A percentile compares a stretch with the other conserved stretches of the same genome.
These are phyloP conservation scores for Phyllosticta citriasiana DNA, from an alignment of 2,329 filamentous ascomycete species.

Conservation along the genomic window DNA sequence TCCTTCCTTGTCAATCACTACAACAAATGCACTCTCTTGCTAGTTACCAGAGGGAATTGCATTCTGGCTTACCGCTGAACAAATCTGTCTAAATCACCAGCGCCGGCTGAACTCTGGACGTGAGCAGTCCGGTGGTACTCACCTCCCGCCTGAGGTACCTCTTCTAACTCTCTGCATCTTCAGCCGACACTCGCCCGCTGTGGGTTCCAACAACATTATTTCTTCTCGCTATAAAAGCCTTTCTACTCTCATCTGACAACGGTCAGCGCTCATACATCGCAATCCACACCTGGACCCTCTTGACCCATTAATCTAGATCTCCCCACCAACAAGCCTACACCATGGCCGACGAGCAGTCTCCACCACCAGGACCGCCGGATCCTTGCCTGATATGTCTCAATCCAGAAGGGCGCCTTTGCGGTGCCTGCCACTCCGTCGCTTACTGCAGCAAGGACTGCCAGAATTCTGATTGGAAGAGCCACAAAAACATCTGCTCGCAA, in stretches of 20 bases:
- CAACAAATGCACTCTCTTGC: too few relatives aligned
- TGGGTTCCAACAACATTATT: too few relatives aligned
- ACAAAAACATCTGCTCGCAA: not conserved
- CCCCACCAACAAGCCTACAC: not conserved
- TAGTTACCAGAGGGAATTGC: too few relatives aligned
- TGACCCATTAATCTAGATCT: not conserved
- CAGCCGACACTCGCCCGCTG: too few relatives aligned
- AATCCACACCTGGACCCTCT: not conserved
- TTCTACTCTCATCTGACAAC: not conserved
- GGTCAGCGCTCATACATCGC: not conserved
- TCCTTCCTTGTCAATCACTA: too few relatives aligned
- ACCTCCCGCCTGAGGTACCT: too few relatives aligned
- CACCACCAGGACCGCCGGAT: not conserved
- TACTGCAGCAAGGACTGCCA: conserved; percentile 47
- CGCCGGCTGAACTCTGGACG: too few relatives aligned
- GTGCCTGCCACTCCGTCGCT: conserved; percentile 35
- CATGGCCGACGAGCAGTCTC: not conserved
- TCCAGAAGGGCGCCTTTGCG: conserved; percentile 28
- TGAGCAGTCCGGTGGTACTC: too few relatives aligned
- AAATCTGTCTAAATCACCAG: too few relatives aligned
- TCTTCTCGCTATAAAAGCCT: too few relatives aligned
- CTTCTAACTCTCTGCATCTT: too few relatives aligned
- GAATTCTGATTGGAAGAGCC: conserved; percentile 35
- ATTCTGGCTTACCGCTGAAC: too few relatives aligned
- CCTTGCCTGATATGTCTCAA: conserved; percentile 16